Base-by-base conservation (phyloP, 441 rosid species). In the Melastoma candidum region DNA sequence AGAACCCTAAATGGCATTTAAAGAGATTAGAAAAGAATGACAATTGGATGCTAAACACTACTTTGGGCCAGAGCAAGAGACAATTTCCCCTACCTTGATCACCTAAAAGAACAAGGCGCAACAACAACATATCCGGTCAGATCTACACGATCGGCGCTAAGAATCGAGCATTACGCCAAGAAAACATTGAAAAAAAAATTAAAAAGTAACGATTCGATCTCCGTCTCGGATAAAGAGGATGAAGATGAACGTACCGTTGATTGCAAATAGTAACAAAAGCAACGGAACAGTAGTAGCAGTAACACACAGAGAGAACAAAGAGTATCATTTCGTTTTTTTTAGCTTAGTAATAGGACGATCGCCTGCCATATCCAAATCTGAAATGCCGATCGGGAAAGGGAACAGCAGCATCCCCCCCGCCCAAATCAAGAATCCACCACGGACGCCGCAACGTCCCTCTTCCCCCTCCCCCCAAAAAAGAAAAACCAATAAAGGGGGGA, bases 181-280 rank as follows among this genome's bases (percentile, higher is more conserved):
- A 11, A 26, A n/a, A 7, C 25, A 12, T 13, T 2, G 45, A 27
- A 3, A 14, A 9, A 0, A 47, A 4, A 13, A 22, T n/a, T 64
- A 66, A 4, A 29, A 24, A 2, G 49, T 13, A 74, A 63, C 89
- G 90, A 86, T 77, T 56, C 92, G 84, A 72, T 79, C 95, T 90
- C 68, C 95, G 71, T 57, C 71, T 74, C 84, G 17, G 46, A 47
- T 12, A 1, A 59, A 54, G 54, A 65, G 69, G 70, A 78, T 87
- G 81, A 80, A 77, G 89, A 84, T 74, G 86, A 68, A 87, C 95
- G 89, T 90, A 87, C 95, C 97, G 76, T 73, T 59, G 61, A 71
- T 75, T 69, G 51, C 58, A 59, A 53, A 67, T 50, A 53, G 59
- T 27, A 65, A 70, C 63, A 71, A 65, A 32, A 66, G 72, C 61